Evolutionary conservation across 495 filamentous ascomycete species (phyloP).

Genomic region (Achaetomiella virescens): DNA sequence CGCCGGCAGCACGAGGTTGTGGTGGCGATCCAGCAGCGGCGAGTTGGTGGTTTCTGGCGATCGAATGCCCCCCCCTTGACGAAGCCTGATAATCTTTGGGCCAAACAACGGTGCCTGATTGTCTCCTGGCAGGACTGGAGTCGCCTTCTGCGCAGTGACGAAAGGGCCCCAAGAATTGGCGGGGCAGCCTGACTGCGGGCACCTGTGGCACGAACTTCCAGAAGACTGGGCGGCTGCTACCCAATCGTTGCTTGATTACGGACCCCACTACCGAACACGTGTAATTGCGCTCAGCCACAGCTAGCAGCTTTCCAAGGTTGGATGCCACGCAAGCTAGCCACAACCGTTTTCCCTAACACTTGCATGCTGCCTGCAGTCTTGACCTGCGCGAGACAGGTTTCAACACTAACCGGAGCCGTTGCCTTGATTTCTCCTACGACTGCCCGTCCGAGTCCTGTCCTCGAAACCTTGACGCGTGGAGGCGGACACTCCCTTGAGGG

Average conservation of each 20-base stretch:
- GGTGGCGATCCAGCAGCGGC: background rate
- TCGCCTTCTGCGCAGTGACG: constrained; percentile 20
- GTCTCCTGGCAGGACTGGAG: constrained; percentile 1
- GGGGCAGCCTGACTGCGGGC: constrained; percentile 8
- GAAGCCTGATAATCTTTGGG: constrained; percentile 4
- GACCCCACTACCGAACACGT: constrained; percentile 1
- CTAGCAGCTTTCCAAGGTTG: background rate
- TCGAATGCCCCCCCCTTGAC: background rate
- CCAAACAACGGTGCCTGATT: constrained; percentile 19
- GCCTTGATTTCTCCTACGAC: too few species aligned
- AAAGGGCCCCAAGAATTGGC: constrained; percentile 16
- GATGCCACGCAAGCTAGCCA: background rate
- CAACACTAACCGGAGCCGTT: too few species aligned
- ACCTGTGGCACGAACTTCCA: background rate
- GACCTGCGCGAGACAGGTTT: too few species aligned
- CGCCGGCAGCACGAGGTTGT: background rate
- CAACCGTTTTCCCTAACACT: background rate
- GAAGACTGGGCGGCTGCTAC: background rate
- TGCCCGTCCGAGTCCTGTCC: too few species aligned
- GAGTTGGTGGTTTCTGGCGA: background rate
- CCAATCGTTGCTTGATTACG: background rate
- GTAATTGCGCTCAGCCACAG: constrained; percentile 11
- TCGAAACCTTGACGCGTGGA: too few species aligned
- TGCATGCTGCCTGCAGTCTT: too few species aligned
- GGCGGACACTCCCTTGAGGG: too few species aligned